Conservation (phyloP, 2,329 filamentous ascomycete species). For the Alternaria sp. region DNA sequence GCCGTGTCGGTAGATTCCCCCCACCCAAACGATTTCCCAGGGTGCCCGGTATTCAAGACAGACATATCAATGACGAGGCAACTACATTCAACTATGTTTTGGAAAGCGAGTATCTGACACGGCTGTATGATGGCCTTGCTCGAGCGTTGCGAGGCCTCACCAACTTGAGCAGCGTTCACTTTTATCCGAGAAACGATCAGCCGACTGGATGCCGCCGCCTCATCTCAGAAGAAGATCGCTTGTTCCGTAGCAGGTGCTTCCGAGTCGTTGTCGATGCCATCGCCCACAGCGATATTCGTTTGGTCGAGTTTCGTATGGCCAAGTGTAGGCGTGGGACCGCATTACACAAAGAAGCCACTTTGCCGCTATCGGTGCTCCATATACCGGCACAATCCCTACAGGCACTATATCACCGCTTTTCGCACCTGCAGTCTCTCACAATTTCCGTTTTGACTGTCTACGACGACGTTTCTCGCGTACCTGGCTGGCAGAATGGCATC, state of each 20-base stretch:
- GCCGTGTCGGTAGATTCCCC: conserved; percentile 35
- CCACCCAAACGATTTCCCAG: conserved; percentile 42
- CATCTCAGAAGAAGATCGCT: conserved; percentile 23
- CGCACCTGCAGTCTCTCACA: conserved; percentile 25
- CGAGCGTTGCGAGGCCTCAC: conserved; percentile 26
- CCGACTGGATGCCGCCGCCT: conserved; percentile 18
- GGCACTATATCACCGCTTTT: conserved; percentile 26
- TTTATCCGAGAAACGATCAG: conserved; percentile 27
- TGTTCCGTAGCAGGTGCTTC: conserved; percentile 36
- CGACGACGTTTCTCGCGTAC: conserved; percentile 19
- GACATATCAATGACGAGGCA: conserved; percentile 33
- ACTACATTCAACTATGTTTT: conserved; percentile 35
- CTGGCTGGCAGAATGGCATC: conserved; percentile 36
- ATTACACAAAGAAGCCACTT: conserved; percentile 24
- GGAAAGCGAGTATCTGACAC: conserved; percentile 21
- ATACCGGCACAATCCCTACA: conserved; percentile 20
- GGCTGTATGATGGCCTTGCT: conserved; percentile 32
- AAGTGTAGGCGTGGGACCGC: conserved; percentile 20
- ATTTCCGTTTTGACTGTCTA: conserved; percentile 31
- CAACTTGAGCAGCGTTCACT: conserved; percentile 31
- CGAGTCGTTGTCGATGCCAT: conserved; percentile 36
- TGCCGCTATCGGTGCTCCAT: conserved; percentile 29
- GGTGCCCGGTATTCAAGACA: conserved; percentile 25
- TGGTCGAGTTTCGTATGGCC: conserved; percentile 36
- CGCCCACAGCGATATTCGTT: conserved; percentile 25